Evolutionary conservation across 164 flowering plant species (phyloP).

Genomic region (grape (Vitis vinifera)): ASM3070453v1 NC_081814.1:2407001-2407500

Average conservation of each 20-base stretch:
- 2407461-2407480: background rate
- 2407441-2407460: constrained; percentile 39
- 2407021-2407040: constrained; percentile 96
- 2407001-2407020: constrained; percentile 99
- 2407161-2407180: constrained; percentile 99
- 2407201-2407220: constrained; percentile 62
- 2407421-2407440: constrained; percentile 92
- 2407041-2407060: constrained; percentile 82
- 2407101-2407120: constrained; percentile 79
- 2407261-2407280: constrained; percentile 30
- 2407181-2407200: constrained; percentile 92
- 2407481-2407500: background rate
- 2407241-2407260: constrained; percentile 30
- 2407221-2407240: constrained; percentile 24
- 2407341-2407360: constrained; percentile 19
- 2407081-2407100: constrained; percentile 65
- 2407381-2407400: constrained; percentile 87
- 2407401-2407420: constrained; percentile 88
- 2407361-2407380: constrained; percentile 34
- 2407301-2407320: constrained; percentile 16
- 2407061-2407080: constrained; percentile 92
- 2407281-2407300: constrained; percentile 13
- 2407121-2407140: constrained; percentile 88
- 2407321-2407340: constrained; percentile 15
- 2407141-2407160: constrained; percentile 91